phyloP scores from a whole-genome alignment of 2,329 filamentous ascomycete genomes.

The Phyllosticta citribraziliensis region DNA sequence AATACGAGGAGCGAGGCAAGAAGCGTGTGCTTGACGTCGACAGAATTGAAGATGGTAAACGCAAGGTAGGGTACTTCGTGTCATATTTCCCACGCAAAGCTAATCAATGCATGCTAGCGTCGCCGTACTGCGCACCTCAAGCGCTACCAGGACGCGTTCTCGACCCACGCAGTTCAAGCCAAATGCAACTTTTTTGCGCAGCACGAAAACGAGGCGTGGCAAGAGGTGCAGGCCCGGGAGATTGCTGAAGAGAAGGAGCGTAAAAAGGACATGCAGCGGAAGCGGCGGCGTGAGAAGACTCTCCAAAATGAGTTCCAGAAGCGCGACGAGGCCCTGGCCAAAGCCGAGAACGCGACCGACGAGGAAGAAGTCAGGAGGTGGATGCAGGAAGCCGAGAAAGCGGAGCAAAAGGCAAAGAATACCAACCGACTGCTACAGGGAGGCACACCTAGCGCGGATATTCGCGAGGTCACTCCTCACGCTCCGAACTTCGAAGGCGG shows the following conservation, averaged over 20 bases:
- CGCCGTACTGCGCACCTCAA: constrained; percentile 47
- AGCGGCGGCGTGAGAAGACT: constrained; percentile 87
- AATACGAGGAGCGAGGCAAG: constrained; percentile 43
- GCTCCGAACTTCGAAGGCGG: constrained; percentile 78
- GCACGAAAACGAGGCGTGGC: constrained; percentile 70
- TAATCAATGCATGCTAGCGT: constrained; percentile 39
- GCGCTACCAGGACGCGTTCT: constrained; percentile 49
- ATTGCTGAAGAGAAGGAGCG: constrained; percentile 93
- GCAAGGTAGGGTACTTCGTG: constrained; percentile 41
- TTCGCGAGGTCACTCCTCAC: constrained; percentile 60
- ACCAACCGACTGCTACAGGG: constrained; percentile 82
- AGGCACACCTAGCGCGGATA: constrained; percentile 63
- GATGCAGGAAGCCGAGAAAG: constrained; percentile 75
- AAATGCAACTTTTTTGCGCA: constrained; percentile 66
- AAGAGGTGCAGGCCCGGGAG: constrained; percentile 82
- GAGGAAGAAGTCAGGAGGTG: constrained; percentile 73
- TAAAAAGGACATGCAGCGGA: constrained; percentile 99
- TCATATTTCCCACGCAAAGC: background rate
- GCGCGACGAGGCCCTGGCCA: constrained; percentile 67
- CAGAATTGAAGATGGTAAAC: constrained; percentile 51
- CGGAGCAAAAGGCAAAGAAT: constrained; percentile 84
- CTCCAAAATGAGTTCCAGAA: constrained; percentile 81
- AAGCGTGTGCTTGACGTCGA: constrained; percentile 64
- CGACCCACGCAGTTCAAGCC: constrained; percentile 58
- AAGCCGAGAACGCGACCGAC: constrained; percentile 68